phyloP scores from a whole-genome alignment of 352 stramenopile genomes.

The Pythium insidiosum region DNA sequence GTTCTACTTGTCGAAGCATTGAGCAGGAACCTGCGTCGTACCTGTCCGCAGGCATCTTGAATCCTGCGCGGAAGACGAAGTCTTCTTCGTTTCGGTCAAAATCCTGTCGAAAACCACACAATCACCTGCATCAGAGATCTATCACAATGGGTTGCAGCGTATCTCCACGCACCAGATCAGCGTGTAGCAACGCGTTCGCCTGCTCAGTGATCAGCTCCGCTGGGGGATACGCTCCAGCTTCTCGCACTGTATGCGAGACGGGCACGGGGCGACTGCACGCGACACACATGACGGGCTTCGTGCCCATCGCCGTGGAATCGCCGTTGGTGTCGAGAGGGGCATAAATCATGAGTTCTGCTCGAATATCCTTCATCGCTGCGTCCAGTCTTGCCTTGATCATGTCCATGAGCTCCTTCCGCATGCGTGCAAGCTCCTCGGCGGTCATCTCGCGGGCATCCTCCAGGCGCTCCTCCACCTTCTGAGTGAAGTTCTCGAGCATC shows the following conservation, averaged over 20 bases:
- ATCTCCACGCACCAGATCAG: constrained; percentile 5
- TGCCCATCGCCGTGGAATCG: constrained; percentile 69
- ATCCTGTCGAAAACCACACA: constrained; percentile 23
- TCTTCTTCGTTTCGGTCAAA: constrained; percentile 64
- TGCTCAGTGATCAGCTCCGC: constrained; percentile 26
- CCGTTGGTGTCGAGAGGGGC: constrained; percentile 23
- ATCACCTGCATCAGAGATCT: background rate
- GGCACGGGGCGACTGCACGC: constrained; percentile 70
- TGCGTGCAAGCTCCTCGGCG: constrained; percentile 45
- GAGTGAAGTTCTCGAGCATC: constrained; percentile 64
- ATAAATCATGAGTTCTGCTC: constrained; percentile 46
- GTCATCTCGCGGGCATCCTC: constrained; percentile 56
- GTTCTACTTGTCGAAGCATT: background rate
- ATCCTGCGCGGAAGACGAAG: constrained; percentile 74
- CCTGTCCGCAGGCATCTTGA: constrained; percentile 78
- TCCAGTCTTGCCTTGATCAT: constrained; percentile 50
- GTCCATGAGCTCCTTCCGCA: constrained; percentile 61
- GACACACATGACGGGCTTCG: constrained; percentile 78
- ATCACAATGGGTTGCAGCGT: background rate
- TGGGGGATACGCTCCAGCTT: constrained; percentile 38
- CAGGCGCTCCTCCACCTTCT: constrained; percentile 60
- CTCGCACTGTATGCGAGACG: constrained; percentile 42
- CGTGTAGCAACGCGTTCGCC: constrained; percentile 14
- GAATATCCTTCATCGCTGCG: constrained; percentile 45
- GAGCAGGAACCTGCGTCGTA: constrained; percentile 10